These are phyloP conservation scores for Monosporascus sp. DNA, from an alignment of 2,329 filamentous ascomycete species.

Conservation along the genomic window DNA sequence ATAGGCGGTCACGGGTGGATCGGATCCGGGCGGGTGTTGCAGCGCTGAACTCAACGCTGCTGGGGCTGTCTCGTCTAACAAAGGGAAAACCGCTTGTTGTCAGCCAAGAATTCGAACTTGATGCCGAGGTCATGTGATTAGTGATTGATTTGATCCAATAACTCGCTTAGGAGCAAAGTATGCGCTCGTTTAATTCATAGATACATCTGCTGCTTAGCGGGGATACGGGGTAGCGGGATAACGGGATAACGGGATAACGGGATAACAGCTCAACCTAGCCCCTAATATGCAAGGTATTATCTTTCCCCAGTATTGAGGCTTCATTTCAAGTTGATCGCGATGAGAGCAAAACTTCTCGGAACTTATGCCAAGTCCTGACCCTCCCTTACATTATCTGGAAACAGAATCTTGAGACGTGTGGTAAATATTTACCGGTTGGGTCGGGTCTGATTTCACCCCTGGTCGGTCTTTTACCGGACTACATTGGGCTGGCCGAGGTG, in stretches of 20 bases:
- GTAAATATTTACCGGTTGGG: too few relatives aligned
- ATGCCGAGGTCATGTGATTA: neutral
- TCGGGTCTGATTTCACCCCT: too few relatives aligned
- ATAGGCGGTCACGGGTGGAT: slow-evolving; percentile 20
- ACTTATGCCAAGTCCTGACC: too few relatives aligned
- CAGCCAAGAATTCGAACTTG: neutral
- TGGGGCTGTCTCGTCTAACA: neutral
- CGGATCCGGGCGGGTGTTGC: slow-evolving; percentile 4
- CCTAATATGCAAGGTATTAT: too few relatives aligned
- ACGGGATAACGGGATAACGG: neutral
- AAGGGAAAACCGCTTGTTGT: neutral
- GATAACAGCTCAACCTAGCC: neutral
- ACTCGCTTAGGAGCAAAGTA: neutral
- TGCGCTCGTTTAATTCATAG: neutral
- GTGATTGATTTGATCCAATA: neutral
- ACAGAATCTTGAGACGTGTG: too few relatives aligned
- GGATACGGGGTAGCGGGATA: neutral
- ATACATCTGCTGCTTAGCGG: neutral
- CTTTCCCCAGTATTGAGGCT: too few relatives aligned
- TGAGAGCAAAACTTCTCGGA: too few relatives aligned
- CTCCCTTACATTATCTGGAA: too few relatives aligned
- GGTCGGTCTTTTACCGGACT: too few relatives aligned
- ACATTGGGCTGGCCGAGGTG: too few relatives aligned
- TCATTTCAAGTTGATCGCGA: too few relatives aligned
- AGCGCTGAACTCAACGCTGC: slow-evolving; percentile 2